Base-by-base conservation (phyloP, 1,284 basidiomycete genomes). In the Mycosarcoma mackinlayi region DNA sequence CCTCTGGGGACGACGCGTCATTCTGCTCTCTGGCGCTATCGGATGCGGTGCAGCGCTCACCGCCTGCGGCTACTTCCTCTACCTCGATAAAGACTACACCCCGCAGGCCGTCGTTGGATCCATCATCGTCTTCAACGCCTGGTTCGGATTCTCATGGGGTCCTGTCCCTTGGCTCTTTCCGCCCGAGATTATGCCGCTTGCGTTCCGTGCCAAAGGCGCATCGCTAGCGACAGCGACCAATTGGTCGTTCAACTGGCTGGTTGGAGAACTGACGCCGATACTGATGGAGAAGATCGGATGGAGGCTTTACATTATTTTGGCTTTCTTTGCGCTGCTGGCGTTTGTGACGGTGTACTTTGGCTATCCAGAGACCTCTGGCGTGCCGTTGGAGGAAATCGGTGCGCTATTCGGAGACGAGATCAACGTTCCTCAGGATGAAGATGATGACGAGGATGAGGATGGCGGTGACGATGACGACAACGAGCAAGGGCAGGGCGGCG, bases 231-330 rank as follows among this genome's bases (percentile, higher is more conserved):
- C 72, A 21, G 78, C 67, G 25, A 77, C 62, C 10, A 84, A 84
- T 88, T 52, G 86, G 83, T 84, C 82, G 14, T 79, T 81, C 63
- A 93, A 93, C 83, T 93, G 89, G 84, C 82, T 92, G 47, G 93
- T 98, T 40, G 94, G 94, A 21, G 91, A 93, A 83, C 86, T 89
- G 38, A 97, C 94, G 0, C 94, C 94, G 1, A 87, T 90, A 44
- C 85, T 98, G 46, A 93, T 97, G 84, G 92, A 95, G 69, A 84
- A 87, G 34, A 97, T 98, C 73, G 87, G 88, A 30, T 98, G 95
- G 94, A 87, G 92, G 49, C 84, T 98, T 50, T 98, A 98, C 84
- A 92, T 92, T 0, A 94, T 98, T 91, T 93, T 96, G 76, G 93
- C 92, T 11, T 93, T 93, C 84, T 95, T 95, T 94, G 94, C 83